These are phyloP conservation scores for Blepharisma japonicum DNA, from an alignment of 73 alveolate species.

Conservation along the genomic window DNA sequence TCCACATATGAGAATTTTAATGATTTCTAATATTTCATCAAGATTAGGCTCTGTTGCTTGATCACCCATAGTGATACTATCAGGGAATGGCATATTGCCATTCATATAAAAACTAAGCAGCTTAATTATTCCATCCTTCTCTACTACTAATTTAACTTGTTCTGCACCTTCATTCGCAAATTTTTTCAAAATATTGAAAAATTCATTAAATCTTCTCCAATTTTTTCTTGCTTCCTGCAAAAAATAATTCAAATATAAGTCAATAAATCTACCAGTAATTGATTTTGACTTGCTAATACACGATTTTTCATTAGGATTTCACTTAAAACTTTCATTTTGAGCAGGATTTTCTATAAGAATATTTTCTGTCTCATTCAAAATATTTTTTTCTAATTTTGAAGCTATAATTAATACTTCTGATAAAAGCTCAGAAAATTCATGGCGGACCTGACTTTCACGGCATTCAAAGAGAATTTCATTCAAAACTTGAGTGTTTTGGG, in stretches of 20 bases:
- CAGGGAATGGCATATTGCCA: too few species aligned
- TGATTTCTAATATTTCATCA: too few species aligned
- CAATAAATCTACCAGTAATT: background rate
- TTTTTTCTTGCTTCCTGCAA: background rate
- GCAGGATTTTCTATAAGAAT: too few species aligned
- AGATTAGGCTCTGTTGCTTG: too few species aligned
- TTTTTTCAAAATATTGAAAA: background rate
- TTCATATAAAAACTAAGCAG: too few species aligned
- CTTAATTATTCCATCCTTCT: too few species aligned
- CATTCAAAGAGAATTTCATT: background rate
- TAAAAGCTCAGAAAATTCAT: background rate
- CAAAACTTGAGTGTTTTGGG: background rate
- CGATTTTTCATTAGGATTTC: background rate
- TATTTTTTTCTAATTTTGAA: background rate
- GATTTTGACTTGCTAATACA: background rate
- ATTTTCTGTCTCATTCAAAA: background rate
- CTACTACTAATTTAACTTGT: too few species aligned
- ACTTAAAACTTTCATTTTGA: background rate
- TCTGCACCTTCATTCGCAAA: too few species aligned
- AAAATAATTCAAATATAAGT: background rate
- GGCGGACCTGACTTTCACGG: background rate
- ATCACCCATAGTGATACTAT: too few species aligned
- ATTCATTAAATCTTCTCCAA: background rate
- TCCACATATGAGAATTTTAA: too few species aligned
- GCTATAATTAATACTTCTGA: background rate